Conservation (phyloP, 2,329 filamentous ascomycete genomes). For the Stemphylium beticola region DNA sequence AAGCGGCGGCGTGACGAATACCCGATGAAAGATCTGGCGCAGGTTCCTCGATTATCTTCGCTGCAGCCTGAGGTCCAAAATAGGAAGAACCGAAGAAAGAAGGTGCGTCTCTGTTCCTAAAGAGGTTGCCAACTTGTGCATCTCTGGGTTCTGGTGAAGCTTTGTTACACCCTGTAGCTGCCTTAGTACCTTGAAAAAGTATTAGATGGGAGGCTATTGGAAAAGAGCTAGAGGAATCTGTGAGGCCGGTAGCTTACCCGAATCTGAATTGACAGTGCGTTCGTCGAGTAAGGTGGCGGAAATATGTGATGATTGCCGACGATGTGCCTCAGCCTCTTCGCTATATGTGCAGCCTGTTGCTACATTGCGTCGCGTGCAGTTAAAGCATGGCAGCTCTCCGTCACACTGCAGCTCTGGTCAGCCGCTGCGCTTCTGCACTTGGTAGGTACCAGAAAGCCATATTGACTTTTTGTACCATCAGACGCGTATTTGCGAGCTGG, state of each 20-base stretch:
- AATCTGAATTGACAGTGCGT: too few relatives aligned
- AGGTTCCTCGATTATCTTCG: constrained; percentile 27
- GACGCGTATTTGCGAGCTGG: not conserved
- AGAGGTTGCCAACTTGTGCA: constrained; percentile 24
- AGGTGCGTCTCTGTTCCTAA: constrained; percentile 23
- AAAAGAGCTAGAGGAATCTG: not conserved
- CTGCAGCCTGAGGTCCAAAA: constrained; percentile 27
- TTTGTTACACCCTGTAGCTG: not conserved
- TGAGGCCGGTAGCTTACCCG: not conserved
- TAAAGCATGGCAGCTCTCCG: constrained; percentile 25
- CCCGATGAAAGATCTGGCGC: constrained; percentile 23
- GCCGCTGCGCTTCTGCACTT: not conserved
- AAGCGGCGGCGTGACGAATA: constrained; percentile 23
- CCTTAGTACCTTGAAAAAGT: not conserved
- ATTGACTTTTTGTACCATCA: too few relatives aligned
- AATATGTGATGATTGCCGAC: not conserved
- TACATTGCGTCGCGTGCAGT: constrained; percentile 21
- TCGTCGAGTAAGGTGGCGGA: not conserved
- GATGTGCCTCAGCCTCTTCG: constrained; percentile 16
- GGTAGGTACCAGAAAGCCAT: not conserved
- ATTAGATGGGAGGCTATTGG: not conserved
- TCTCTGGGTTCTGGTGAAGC: constrained; percentile 12
- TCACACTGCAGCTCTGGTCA: constrained; percentile 17
- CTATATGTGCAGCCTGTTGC: constrained; percentile 18
- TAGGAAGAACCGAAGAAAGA: constrained; percentile 29